phyloP scores from a whole-genome alignment of 192 early-diverging fungal genomes.

The Coemansia sp. region DNA sequence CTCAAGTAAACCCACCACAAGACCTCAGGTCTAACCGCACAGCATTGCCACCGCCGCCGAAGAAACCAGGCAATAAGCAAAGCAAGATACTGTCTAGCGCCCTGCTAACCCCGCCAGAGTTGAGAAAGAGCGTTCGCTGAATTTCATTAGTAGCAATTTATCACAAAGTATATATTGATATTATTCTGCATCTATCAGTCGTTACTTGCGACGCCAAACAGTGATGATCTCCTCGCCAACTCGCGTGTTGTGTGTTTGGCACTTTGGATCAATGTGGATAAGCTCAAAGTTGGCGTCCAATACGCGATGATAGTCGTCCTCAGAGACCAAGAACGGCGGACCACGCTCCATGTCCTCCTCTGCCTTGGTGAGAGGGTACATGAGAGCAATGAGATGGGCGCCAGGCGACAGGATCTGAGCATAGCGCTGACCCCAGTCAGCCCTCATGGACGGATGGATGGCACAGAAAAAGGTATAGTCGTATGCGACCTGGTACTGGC shows the following conservation, averaged over 20 bases:
- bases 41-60: not conserved
- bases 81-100: not conserved
- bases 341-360: constrained; percentile 63
- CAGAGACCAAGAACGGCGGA: constrained; percentile 74
- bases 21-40: not conserved
- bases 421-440: constrained; percentile 69
- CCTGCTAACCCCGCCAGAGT: constrained; percentile 30
- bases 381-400: constrained; percentile 74
- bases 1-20: not conserved
- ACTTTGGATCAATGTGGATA: constrained; percentile 63
- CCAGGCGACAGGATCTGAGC: constrained; percentile 66
- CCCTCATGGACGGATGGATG: constrained; percentile 64
- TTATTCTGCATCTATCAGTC: constrained; percentile 7
- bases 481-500: constrained; percentile 73
- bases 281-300: constrained; percentile 66
- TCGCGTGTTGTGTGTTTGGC: constrained; percentile 62
- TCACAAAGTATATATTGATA: not conserved
- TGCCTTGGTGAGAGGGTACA: constrained; percentile 70
- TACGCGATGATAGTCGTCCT: constrained; percentile 64
- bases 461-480: constrained; percentile 93
- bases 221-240: constrained; percentile 67
- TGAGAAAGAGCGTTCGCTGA: constrained; percentile 34
- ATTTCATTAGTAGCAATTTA: not conserved
- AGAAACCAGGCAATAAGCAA: constrained; percentile 1
- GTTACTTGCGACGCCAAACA: constrained; percentile 62